Base-by-base conservation (phyloP, 768 basidiomycete genomes). In the Lentinula sp. region DNA sequence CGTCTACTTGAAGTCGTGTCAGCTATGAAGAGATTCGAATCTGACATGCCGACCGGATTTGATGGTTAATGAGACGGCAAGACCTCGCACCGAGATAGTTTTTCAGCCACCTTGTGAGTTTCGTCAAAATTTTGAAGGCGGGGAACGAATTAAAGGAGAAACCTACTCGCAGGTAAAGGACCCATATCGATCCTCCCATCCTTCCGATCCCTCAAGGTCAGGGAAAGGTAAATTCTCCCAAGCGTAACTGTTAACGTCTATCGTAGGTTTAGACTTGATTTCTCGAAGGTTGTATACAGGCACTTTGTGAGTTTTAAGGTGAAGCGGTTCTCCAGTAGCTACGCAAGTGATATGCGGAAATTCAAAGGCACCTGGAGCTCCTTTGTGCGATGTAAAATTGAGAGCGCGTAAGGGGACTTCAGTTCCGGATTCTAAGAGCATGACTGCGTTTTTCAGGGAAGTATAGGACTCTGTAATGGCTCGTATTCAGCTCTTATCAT, bases 101-200 rank as follows among this genome's bases (percentile, higher is more conserved):
- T 53, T 46, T 61, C 1, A 61, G 28, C 60, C 60, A 61, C 55
- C 60, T 61, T 23, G 10, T n/a, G n/a, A 40, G 5, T 40, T n/a
- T 18, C 8, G 28, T 53, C 5, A 43, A 16, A 4, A 5, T 13
- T 13, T 18, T n/a, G 23, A 32, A n/a, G 21, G 11, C 40, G 5
- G 3, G 5, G 4, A 6, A 31, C n/a, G 28, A 5, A 21, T 16
- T 7, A 6, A n/a, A 42, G 11, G 5, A 42, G 7, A 42, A 1
- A 56, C 60, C 28, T 57, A 56, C 60, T 57, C 54, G 51, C 60
- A 61, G 18, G 53, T 57, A 4, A 42, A 52, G 23, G 32, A 18
- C 16, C 35, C 60, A 45, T 61, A 61, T 5, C 51, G 60, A 48
- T 61, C 52, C 34, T 57, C 60, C 60, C 60, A 61, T 32, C 60